A percentile compares a stretch with the other conserved stretches of the same genome.
These are phyloP conservation scores for Trypethelium eluteriae DNA, from an alignment of 495 filamentous ascomycete species.

Conservation along the genomic window DNA sequence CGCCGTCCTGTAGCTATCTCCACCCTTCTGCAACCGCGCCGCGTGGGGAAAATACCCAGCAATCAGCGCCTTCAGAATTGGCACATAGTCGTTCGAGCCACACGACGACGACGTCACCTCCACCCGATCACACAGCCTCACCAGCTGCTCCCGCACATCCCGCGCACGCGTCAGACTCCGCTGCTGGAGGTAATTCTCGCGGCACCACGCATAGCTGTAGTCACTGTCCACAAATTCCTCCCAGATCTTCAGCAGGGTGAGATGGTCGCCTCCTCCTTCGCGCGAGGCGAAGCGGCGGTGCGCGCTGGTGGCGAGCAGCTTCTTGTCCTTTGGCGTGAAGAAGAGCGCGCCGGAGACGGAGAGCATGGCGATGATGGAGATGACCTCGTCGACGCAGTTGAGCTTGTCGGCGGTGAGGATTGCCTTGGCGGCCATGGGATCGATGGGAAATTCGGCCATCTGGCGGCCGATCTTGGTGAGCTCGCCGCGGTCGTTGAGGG, in stretches of 20 bases:
- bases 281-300: constrained; percentile 86
- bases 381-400: constrained; percentile 87
- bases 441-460: constrained; percentile 95
- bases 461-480: constrained; percentile 88
- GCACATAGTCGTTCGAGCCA: constrained; percentile 60
- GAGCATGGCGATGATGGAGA: constrained; percentile 92
- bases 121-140: constrained; percentile 88
- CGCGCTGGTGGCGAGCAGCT: constrained; percentile 88
- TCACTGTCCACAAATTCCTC: constrained; percentile 95
- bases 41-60: constrained; percentile 95
- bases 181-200: constrained; percentile 92
- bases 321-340: constrained; percentile 96
- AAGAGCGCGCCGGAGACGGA: constrained; percentile 82
- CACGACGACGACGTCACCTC: constrained; percentile 64
- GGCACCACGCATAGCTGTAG: constrained; percentile 80
- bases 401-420: constrained; percentile 84
- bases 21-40: constrained; percentile 72
- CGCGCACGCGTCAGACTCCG: constrained; percentile 76
- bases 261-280: constrained; percentile 77
- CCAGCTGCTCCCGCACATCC: constrained; percentile 88
- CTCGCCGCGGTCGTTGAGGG: constrained; percentile 81
- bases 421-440: constrained; percentile 86
- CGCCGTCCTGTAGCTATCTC: constrained; percentile 87
- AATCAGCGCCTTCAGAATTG: constrained; percentile 81
- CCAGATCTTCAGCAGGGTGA: constrained; percentile 90